Evolutionary conservation across 345 rosid genomes (phyloP).

Genomic region (Citrus hindsii): DNA sequence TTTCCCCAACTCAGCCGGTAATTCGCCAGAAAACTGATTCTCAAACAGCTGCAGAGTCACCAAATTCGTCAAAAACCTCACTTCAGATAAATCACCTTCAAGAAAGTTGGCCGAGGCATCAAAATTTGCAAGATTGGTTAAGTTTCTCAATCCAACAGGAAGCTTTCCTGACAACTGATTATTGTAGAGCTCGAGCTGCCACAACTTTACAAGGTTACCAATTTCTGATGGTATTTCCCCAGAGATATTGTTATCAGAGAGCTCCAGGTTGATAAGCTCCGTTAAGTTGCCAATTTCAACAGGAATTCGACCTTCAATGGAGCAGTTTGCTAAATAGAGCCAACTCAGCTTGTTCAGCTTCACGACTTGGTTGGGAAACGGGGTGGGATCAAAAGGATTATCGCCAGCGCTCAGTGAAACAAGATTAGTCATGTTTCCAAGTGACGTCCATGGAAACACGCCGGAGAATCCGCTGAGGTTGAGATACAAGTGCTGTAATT

Average conservation of each 20-base stretch:
- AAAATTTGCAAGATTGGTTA: constrained; percentile 50
- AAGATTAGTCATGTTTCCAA: constrained; percentile 45
- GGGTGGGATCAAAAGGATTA: constrained; percentile 41
- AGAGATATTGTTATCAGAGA: constrained; percentile 38
- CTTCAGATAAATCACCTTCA: constrained; percentile 61
- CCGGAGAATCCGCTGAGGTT: constrained; percentile 65
- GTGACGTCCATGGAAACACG: constrained; percentile 69
- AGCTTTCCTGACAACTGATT: constrained; percentile 60
- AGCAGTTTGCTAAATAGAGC: constrained; percentile 67
- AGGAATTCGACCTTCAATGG: constrained; percentile 60
- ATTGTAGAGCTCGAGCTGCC: constrained; percentile 66
- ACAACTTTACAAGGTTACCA: constrained; percentile 50
- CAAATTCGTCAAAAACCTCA: constrained; percentile 49
- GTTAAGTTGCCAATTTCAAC: constrained; percentile 53
- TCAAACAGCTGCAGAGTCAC: constrained; percentile 56
- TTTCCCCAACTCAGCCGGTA: constrained; percentile 68
- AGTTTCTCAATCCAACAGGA: constrained; percentile 63
- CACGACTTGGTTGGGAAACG: constrained; percentile 47
- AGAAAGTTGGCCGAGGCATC: constrained; percentile 63
- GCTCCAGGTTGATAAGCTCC: constrained; percentile 56
- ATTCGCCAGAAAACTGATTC: constrained; percentile 60
- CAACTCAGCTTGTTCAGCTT: constrained; percentile 46
- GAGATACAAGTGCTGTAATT: constrained; percentile 48
- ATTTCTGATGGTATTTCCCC: constrained; percentile 68
- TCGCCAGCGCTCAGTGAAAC: constrained; percentile 65